Conservation (phyloP, 106 monocot species). For the Acorus calamus region DNA sequence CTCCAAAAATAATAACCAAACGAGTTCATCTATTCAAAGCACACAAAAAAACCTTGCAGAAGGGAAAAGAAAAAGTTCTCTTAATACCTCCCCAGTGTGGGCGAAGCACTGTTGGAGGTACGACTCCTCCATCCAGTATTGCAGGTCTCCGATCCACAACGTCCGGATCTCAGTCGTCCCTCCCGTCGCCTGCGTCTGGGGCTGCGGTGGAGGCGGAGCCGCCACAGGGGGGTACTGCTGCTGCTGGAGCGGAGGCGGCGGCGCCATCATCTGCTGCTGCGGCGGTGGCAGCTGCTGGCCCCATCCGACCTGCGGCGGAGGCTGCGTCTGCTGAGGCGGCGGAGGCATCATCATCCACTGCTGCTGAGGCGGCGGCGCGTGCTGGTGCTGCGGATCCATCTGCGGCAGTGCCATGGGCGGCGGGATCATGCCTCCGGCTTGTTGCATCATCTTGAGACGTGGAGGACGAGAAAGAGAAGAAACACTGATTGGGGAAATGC, state of each 20-base stretch:
- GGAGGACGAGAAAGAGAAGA: background rate
- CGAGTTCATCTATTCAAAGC: no score
- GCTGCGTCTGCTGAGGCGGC: conserved; percentile 28
- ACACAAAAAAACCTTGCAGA: no score
- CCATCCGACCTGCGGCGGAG: conserved; percentile 44
- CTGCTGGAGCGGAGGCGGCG: conserved; percentile 6
- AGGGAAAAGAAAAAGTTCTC: no score
- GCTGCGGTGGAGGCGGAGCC: conserved; percentile 19
- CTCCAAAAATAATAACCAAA: no score
- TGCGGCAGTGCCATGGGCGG: conserved; percentile 25
- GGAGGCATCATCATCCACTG: conserved; percentile 24
- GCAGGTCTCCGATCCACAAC: conserved; percentile 86
- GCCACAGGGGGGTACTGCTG: conserved; percentile 1
- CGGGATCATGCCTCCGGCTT: conserved; percentile 36
- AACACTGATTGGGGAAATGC: no score
- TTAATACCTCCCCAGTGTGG: conserved; percentile 51
- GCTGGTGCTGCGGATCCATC: conserved; percentile 31
- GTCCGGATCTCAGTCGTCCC: conserved; percentile 54
- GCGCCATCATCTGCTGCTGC: conserved; percentile 12
- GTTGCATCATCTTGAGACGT: conserved; percentile 44
- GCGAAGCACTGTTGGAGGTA: conserved; percentile 52
- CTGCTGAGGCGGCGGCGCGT: conserved; percentile 24
- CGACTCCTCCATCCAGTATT: conserved; percentile 92
- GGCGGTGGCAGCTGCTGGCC: conserved; percentile 48
- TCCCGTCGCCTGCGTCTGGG: conserved; percentile 13